These are phyloP conservation scores for Solanum neorickii DNA, from an alignment of 257 asterid genomes.

Conservation along the genomic window DNA sequence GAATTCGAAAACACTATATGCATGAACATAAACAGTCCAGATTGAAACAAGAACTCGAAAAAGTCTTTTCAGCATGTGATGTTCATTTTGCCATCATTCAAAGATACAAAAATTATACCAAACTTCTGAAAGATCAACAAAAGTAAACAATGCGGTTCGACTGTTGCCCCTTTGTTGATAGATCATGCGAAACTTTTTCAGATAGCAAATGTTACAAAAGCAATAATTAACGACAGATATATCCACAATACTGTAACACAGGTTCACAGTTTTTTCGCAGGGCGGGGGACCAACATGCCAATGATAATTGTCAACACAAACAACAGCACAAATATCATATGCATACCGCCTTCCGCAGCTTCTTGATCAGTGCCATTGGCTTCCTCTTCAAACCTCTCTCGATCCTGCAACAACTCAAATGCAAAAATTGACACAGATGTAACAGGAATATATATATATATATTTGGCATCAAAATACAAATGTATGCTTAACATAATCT, in stretches of 20 bases:
- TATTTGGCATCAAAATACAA: neutral
- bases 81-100: neutral
- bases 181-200: neutral
- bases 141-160: neutral
- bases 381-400: conserved; percentile 80
- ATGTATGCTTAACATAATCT: neutral
- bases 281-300: neutral
- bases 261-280: neutral
- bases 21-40: neutral
- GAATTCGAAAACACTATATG: neutral
- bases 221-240: neutral
- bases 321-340: neutral
- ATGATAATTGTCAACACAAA: neutral
- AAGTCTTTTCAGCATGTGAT: neutral
- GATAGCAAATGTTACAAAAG: neutral
- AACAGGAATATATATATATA: neutral
- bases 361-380: conserved; percentile 80
- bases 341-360: conserved; percentile 65
- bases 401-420: conserved; percentile 27
- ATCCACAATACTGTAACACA: neutral
- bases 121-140: neutral
- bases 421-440: neutral
- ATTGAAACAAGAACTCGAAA: neutral
- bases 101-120: neutral
- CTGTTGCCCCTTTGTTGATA: neutral